Evolutionary conservation across 352 stramenopile species (phyloP), one percentile per base, ranked within the genome.

Genomic region (Thraustotheca clavata): DNA sequence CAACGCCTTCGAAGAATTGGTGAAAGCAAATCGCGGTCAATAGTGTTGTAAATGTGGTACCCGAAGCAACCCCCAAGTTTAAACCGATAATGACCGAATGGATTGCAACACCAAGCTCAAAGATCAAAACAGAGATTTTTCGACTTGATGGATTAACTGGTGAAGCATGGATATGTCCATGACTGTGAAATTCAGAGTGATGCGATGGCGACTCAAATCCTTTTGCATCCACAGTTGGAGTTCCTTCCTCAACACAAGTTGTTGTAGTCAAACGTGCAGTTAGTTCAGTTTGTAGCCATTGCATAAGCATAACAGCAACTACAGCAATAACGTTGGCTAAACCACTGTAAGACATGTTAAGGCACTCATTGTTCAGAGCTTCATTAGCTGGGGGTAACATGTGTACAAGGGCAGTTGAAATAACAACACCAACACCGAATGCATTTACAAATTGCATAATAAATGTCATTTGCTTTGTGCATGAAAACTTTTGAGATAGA

Each of bases 1-100:
- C 75, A 41, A 89, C 73, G 63, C 77, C 79, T 34, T 88, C 76
- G 63, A 89, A 89, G 67, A 91, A 88, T 67, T 89, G 81, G 62
- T 89, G 78, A 70, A 91, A 86, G 62, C 75, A 78, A 35, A 91
- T 71, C 18, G 78, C 81, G 2, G 69, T 76, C 7, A 91, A 70
- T 33, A 88, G 72, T 32, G 76, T 80, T 66, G 76, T 76, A 71
- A 87, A 88, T 22, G 79, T 69, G 2, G 69, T 62, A 16, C 73
- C 72, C 0, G 61, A 61, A 11, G 77, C 76, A 26, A 89, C 76
- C 11, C 76, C 77, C 9, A 91, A 62, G 55, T 85, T 72, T 14
- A 89, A 49, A 26, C 79, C 81, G 12, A 91, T 77, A 38, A 91
- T 80, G 38, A 91, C 69, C 16, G 76, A 88, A 70, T 89, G 79